These are phyloP conservation scores for Pichia sp. DNA, from an alignment of 1,139 yeast species.

Conservation along the genomic window DNA sequence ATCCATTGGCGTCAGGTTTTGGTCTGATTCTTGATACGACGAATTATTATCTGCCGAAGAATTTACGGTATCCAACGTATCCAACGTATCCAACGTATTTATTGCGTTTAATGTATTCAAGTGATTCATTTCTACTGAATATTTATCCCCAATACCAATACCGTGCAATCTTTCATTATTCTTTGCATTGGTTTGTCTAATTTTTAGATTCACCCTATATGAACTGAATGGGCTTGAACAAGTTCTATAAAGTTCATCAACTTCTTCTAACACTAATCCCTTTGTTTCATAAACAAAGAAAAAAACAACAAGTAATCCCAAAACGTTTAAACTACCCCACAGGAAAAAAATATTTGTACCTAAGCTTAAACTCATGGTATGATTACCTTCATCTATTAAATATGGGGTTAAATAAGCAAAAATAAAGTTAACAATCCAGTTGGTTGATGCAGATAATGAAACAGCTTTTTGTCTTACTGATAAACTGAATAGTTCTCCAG, in stretches of 20 bases:
- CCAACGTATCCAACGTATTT: too few species aligned
- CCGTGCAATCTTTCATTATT: background rate
- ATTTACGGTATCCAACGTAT: background rate
- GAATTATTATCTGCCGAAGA: background rate
- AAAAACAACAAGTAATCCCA: constrained; percentile 46
- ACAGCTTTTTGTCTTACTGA: constrained; percentile 71
- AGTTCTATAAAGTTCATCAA: constrained; percentile 48
- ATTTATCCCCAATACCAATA: background rate
- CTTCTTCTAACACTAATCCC: constrained; percentile 60
- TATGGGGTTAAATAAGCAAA: constrained; percentile 70
- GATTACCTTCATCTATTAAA: constrained; percentile 53
- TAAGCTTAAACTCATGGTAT: constrained; percentile 55
- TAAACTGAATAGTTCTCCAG: constrained; percentile 68
- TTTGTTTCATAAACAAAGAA: constrained; percentile 60
- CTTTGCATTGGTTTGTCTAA: constrained; percentile 29
- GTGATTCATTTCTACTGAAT: background rate
- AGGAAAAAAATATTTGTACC: constrained; percentile 68
- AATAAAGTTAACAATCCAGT: constrained; percentile 72
- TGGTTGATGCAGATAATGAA: constrained; percentile 66
- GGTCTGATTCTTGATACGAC: background rate
- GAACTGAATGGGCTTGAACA: constrained; percentile 43
- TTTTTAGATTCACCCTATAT: constrained; percentile 15
- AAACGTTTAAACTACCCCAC: constrained; percentile 66
- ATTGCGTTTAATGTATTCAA: background rate
- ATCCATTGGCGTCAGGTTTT: constrained; percentile 4